Evolutionary conservation across 306 rosid species (phyloP), one percentile per base, ranked within the genome.

Genomic region (Vigna nakashimae): DNA sequence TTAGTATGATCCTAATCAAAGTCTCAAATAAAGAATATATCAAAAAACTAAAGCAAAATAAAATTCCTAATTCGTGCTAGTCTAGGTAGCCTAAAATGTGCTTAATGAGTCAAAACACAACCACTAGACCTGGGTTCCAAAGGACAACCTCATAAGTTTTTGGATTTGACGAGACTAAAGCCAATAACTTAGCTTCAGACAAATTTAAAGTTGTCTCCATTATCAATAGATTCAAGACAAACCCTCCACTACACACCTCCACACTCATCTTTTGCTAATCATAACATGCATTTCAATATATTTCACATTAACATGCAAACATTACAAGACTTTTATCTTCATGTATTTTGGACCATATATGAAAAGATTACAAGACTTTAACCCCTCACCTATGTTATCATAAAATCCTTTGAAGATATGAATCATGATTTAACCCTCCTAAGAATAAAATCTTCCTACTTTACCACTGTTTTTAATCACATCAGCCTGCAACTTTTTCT

Each of bases 81-180:
- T 18, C 18, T 18, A 18, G 18, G 18, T 18, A 18, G 18, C 18
- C 18, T 18, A 18, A 18, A 18, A 18, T 18, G 18, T 18, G 18
- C 18, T 18, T 18, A 18, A 18, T 18, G 18, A 18, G 18, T 18
- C 18, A 18, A 18, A 18, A 18, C 18, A 18, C 18, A 18, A 18
- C 18, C 18, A 18, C 18, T 18, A 18, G 18, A 18, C 18, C 18
- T 18, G 18, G 18, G 18, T 18, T 18, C 18, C 18, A 18, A 18
- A 18, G 18, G 18, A 18, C 18, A 18, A 18, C 18, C 18, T 18
- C 18, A 18, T 18, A 88, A 89, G 89, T 82, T 84, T 85, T 74
- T 91, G 87, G 97, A 93, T 93, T 93, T 88, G 97, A 91, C 96
- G 82, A 79, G 87, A 90, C 95, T 69, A 70, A 74, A 53, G 91